Evolutionary conservation across 257 asterid species (phyloP), one percentile per base, ranked within the genome.

Genomic region (Nicotiana otophora): DNA sequence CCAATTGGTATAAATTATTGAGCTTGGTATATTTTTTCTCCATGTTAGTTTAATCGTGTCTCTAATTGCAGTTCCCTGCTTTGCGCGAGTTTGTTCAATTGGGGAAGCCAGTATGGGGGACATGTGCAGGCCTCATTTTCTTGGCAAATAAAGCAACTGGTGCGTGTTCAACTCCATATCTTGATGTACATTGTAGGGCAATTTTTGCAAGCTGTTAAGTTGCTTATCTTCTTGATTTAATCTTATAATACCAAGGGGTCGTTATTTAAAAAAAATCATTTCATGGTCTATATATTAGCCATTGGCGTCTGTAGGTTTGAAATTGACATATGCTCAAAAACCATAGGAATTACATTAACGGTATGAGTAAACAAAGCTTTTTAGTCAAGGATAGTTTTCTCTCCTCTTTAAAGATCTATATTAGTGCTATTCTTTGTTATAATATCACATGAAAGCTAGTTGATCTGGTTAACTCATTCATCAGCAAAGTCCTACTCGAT

Each of bases 31-130:
- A 51, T 4, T 5, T 75, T 23, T 26, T 28, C 42, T 26, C 80
- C 63, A 26, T 51, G 63, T 15, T 26, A 82, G 83, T 75, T 57
- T 39, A 26, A 70, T 67, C 81, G 23, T 76, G 80, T 64, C 85
- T 74, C 17, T 75, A 11, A n/a, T 46, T 89, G 90, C 92, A 96
- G 99, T 96, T 96, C 89, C 99, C 99, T 36, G 96, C 98, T 6
- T 70, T 94, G 84, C 92, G 99, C 5, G 99, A 96, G 82, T 96
- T 94, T 85, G 99, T 94, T 17, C 89, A 91, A 86, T 86, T 86
- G 81, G 99, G 98, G 63, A 96, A 96, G 87, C 99, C 99, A 1
- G 98, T 96, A 26, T 94, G 99, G 99, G 99, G 99, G 77, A 96
- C 99, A 23, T 96, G 99, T 83, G 99, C 99, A 6, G 99, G 99